Conservation (phyloP, 129 eudicot genomes). For the Solidago caesia region DNA sequence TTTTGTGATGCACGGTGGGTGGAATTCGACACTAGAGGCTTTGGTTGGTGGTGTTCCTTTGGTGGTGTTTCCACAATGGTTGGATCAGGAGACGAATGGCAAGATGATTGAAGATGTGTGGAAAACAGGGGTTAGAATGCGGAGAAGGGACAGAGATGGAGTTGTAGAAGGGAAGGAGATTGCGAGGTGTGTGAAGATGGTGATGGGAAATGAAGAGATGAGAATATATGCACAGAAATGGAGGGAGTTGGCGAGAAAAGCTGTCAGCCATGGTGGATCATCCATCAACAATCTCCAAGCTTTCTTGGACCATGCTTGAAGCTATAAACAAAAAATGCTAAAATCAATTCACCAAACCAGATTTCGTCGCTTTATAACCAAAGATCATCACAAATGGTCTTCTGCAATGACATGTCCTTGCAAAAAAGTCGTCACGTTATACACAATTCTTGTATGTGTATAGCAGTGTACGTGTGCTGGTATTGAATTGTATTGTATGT, state of each 20-base stretch:
- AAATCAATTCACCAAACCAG: no score
- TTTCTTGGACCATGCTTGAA: background rate
- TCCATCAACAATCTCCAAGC: background rate
- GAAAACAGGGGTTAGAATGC: constrained; percentile 44
- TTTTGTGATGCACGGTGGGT: constrained; percentile 58
- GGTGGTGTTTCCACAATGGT: constrained; percentile 41
- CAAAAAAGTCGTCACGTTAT: no score
- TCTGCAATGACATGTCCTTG: no score
- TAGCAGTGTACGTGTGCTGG: no score
- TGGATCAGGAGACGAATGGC: constrained; percentile 45
- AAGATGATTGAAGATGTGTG: constrained; percentile 56
- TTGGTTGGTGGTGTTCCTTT: constrained; percentile 43
- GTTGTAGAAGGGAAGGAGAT: constrained; percentile 3
- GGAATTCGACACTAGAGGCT: constrained; percentile 64
- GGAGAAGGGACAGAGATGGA: constrained; percentile 22
- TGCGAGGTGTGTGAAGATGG: constrained; percentile 3
- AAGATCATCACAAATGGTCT: no score
- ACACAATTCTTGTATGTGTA: no score
- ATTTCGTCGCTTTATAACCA: no score
- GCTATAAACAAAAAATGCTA: background rate
- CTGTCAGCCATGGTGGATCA: constrained; percentile 19
- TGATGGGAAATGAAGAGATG: constrained; percentile 21
- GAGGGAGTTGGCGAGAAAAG: constrained; percentile 11
- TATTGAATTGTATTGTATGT: no score
- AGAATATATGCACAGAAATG: constrained; percentile 22